Conservation (phyloP, 1,284 basidiomycete species). For the Malassezia sympodialis region DNA sequence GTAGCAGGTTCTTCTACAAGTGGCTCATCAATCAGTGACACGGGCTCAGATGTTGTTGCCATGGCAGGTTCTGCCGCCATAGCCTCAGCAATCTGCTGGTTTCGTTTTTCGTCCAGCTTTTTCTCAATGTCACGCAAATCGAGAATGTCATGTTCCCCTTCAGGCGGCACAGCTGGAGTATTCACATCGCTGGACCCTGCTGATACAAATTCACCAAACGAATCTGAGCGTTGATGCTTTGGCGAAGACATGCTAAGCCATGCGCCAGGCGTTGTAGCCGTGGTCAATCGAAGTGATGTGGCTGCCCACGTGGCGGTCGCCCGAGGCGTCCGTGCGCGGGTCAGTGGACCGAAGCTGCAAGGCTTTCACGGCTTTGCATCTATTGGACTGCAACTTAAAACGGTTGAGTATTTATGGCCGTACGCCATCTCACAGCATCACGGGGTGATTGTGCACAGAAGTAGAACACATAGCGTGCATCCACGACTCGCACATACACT, state of each 20-base stretch:
- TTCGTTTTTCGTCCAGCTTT: conserved; percentile 26
- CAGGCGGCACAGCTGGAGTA: neutral
- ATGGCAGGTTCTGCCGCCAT: conserved; percentile 5
- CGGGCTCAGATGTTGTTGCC: conserved; percentile 9
- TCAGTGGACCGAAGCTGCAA: neutral
- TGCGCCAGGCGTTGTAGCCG: neutral
- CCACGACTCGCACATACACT: conserved; percentile 28
- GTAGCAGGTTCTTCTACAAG: neutral
- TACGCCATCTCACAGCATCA: conserved; percentile 28
- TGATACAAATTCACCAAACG: conserved; percentile 15
- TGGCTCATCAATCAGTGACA: neutral
- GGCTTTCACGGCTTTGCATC: neutral
- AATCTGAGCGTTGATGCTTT: conserved; percentile 1
- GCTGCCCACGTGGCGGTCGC: neutral
- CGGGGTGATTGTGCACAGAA: conserved; percentile 21
- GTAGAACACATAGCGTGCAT: conserved; percentile 27
- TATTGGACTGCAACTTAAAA: neutral
- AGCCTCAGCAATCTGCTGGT: neutral
- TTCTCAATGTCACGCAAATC: conserved; percentile 39
- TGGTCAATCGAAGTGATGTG: neutral
- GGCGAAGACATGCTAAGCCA: neutral
- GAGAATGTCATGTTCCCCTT: conserved; percentile 26
- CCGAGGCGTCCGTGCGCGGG: neutral
- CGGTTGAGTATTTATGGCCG: conserved; percentile 27
- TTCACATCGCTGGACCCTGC: neutral